A percentile compares a stretch with the other conserved stretches of the same genome.
Conservation (phyloP, 495 filamentous ascomycete species). For the Daldinia bambusicola region DNA sequence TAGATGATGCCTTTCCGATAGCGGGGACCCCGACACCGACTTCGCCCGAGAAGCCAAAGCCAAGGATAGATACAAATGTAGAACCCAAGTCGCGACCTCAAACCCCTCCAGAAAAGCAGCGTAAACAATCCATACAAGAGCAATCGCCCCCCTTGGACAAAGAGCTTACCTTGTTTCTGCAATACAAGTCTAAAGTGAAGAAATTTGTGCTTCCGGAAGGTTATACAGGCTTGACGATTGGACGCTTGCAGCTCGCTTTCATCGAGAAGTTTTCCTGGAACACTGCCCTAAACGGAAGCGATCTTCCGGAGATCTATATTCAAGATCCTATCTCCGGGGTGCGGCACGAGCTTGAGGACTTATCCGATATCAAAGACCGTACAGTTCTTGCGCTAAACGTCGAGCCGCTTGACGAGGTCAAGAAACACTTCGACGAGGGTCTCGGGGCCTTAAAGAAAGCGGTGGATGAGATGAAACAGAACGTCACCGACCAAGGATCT, state of each 20-base stretch:
- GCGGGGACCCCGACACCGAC: constrained; percentile 46
- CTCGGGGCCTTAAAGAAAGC: constrained; percentile 80
- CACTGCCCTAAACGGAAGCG: constrained; percentile 90
- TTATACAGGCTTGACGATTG: constrained; percentile 81
- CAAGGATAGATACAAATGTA: constrained; percentile 36
- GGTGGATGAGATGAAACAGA: constrained; percentile 81
- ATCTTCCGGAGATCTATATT: constrained; percentile 96
- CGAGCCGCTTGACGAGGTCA: constrained; percentile 95
- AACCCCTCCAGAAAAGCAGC: constrained; percentile 56
- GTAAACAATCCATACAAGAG: constrained; percentile 56
- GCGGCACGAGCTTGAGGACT: constrained; percentile 93
- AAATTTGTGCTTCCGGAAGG: constrained; percentile 92
- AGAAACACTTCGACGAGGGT: constrained; percentile 93
- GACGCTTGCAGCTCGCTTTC: constrained; percentile 92
- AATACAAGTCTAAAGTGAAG: constrained; percentile 96
- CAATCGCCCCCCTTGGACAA: constrained; percentile 83
- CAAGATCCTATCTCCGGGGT: constrained; percentile 95
- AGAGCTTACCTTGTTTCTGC: constrained; percentile 93
- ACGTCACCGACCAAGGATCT: constrained; percentile 80
- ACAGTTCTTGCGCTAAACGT: constrained; percentile 94
- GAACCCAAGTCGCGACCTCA: constrained; percentile 40
- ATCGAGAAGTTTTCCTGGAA: constrained; percentile 99
- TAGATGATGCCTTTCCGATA: constrained; percentile 52
- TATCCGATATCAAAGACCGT: constrained; percentile 94
- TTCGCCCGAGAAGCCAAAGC: constrained; percentile 47